Evolutionary conservation across 2,329 filamentous ascomycete genomes (phyloP), one percentile per base, ranked within the genome.

Genomic region (Blastomyces parvus): DNA sequence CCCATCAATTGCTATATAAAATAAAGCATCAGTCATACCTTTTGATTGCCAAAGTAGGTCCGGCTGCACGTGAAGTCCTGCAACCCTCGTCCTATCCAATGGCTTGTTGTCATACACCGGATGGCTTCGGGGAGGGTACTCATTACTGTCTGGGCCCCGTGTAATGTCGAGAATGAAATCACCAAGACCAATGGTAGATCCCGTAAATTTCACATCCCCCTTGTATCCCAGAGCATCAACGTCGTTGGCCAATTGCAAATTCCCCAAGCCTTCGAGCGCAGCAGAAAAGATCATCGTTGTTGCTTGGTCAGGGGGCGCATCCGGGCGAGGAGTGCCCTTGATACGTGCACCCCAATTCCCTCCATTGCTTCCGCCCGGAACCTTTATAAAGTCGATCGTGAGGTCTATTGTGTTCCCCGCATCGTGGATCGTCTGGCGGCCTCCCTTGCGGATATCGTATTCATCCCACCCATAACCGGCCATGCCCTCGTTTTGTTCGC

Each of bases 381-480:
- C 83, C 78, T 97, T 99, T 72, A 97, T 86, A 76, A 97, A 97
- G 60, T 90, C 89, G 53, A 93, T 97, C 9, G 89, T 95, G 66
- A 99, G 84, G 77, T 97, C 92, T 68, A 99, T 83, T 63, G 84
- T 84, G 77, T 99, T 99, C 59, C 85, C 88, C 62, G 87, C 86
- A 74, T 99, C 94, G 72, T 95, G 91, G 64, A 99, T 93, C 0
- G 89, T 89, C 77, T 99, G 91, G 27, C 89, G 82, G 63, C 94
- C 94, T 66, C 94, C 94, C 63, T 83, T 88, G 64, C 94, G 84
- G 27, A 91, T 87, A 76, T 99, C 94, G 75, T 95, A 99, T 74
- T 96, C 90, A 71, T 97, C 92, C 94, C 94, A 99, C 66, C 94
- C 94, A 75, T 99, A 99, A 63, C 93, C 93, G 58, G 86, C 88